These are phyloP conservation scores for Stachybotrys elegans DNA, from an alignment of 2,329 filamentous ascomycete species.

Conservation along the genomic window DNA sequence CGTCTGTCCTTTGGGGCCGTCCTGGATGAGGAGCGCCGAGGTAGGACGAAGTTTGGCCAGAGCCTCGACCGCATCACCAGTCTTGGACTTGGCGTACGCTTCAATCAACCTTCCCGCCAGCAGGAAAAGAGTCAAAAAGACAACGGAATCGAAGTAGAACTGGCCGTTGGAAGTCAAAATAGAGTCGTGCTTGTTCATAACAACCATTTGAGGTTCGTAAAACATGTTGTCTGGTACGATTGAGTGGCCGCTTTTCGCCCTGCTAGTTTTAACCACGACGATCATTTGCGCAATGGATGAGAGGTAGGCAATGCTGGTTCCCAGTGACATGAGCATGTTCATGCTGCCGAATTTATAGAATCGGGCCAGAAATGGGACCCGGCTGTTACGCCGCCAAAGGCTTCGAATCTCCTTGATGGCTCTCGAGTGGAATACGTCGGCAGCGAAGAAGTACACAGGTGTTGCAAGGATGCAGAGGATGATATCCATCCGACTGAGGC, in stretches of 20 bases:
- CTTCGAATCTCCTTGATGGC: slow-evolving; percentile 73
- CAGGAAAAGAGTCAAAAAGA: slow-evolving; percentile 86
- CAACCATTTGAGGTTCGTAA: no score
- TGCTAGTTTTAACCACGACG: slow-evolving; percentile 46
- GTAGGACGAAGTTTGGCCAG: slow-evolving; percentile 73
- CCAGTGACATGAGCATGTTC: slow-evolving; percentile 88
- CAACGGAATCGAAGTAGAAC: slow-evolving; percentile 87
- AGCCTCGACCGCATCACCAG: slow-evolving; percentile 78
- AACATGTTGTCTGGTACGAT: no score
- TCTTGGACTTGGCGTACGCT: slow-evolving; percentile 86
- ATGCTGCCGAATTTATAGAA: slow-evolving; percentile 96
- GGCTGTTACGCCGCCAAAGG: slow-evolving; percentile 73
- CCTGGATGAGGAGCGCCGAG: slow-evolving; percentile 65
- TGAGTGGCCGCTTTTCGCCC: slow-evolving; percentile 27
- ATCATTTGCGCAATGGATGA: slow-evolving; percentile 77
- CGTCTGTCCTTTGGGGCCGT: slow-evolving; percentile 25
- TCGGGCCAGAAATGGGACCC: slow-evolving; percentile 64
- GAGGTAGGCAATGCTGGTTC: slow-evolving; percentile 82
- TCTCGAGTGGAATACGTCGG: slow-evolving; percentile 77
- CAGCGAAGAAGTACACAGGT: slow-evolving; percentile 80
- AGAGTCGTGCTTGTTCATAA: slow-evolving; percentile 11
- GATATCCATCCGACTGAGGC: slow-evolving; percentile 73
- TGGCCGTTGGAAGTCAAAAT: slow-evolving; percentile 32
- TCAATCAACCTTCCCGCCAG: slow-evolving; percentile 72
- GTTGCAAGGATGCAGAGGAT: slow-evolving; percentile 77